These are phyloP conservation scores for Solanum ossicruentum DNA, from an alignment of 257 asterid genomes.

Conservation along the genomic window DNA sequence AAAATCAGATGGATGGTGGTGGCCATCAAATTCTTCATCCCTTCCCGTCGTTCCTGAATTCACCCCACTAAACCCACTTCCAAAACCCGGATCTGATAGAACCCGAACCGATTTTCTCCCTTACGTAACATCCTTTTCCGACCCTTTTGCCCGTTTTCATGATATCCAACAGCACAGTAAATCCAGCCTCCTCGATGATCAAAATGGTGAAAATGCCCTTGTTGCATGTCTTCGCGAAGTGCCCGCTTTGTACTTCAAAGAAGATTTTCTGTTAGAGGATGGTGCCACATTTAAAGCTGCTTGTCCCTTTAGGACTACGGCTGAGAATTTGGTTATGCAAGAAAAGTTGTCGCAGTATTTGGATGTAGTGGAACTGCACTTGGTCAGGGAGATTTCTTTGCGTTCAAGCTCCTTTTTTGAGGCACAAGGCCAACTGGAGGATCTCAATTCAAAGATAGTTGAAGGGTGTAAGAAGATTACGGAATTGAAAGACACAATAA, in stretches of 20 bases:
- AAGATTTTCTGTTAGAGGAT: constrained; percentile 83
- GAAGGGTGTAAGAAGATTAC: constrained; percentile 79
- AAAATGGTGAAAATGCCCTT: constrained; percentile 59
- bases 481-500: constrained; percentile 80
- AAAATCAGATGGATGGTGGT: constrained; percentile 67
- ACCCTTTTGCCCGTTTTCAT: constrained; percentile 60
- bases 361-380: constrained; percentile 95
- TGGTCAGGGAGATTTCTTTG: constrained; percentile 90
- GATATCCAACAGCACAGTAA: constrained; percentile 67
- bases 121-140: constrained; percentile 49
- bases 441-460: constrained; percentile 62
- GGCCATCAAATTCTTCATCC: constrained; percentile 54
- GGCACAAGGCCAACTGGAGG: constrained; percentile 94
- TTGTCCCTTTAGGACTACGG: constrained; percentile 69
- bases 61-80: constrained; percentile 37
- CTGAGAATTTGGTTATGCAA: constrained; percentile 80
- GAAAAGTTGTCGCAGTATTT: constrained; percentile 91
- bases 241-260: constrained; percentile 82
- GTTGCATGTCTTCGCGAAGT: constrained; percentile 95
- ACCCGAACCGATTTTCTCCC: constrained; percentile 55
- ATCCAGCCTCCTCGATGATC: constrained; percentile 43
- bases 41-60: constrained; percentile 61
- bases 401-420: constrained; percentile 84
- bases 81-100: constrained; percentile 67
- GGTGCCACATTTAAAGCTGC: constrained; percentile 85